Base-by-base conservation (phyloP, 768 basidiomycete genomes). In the Termitomyces sp. region DNA sequence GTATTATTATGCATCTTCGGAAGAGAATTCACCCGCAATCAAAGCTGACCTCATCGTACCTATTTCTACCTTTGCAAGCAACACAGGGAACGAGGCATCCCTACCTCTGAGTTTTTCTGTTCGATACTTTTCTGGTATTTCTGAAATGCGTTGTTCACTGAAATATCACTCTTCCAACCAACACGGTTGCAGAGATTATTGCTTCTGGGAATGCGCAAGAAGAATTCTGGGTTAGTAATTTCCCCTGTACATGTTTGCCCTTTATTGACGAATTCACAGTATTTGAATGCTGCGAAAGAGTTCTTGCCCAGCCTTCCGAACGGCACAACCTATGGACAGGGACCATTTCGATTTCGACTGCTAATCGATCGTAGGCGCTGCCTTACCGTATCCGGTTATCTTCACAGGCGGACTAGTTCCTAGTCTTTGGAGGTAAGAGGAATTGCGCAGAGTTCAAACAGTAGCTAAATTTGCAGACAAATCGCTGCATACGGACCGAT, bases 401-500 rank as follows among this genome's bases (percentile, higher is more conserved):
- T 91, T 90, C 63, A 90, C 87, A 0, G 90, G 90, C 14, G 88
- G 87, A 0, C 80, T 89, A 56, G 74, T 81, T 12, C 89, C 88
- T 1, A 72, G 80, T 1, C 76, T 82, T 30, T 90, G 89, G 88
- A 78, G 83, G 84, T 84, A 51, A 44, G 59, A 26, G 12, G 2
- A 26, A 26, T 37, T 32, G n/a, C 34, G 5, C 21, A 50, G 34
- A 22, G 17, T 15, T 54, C 24, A 37, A 19, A 17, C 41, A 14
- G 24, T 22, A 44, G 28, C 15, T 24, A 14, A 19, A 21, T 12
- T 15, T 38, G 9, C 46, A 84, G 85, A 47, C 88, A 88, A 1
- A 88, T 90, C 65, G 77, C 86, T 1, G 81, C 88, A 1, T 90
- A 28, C 28, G 4, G 28, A 83, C 81, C 1, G 86, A 89, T 64